phyloP scores from a whole-genome alignment of 2,329 filamentous ascomycete species.

The Colletotrichum lindemuthianum region DNA sequence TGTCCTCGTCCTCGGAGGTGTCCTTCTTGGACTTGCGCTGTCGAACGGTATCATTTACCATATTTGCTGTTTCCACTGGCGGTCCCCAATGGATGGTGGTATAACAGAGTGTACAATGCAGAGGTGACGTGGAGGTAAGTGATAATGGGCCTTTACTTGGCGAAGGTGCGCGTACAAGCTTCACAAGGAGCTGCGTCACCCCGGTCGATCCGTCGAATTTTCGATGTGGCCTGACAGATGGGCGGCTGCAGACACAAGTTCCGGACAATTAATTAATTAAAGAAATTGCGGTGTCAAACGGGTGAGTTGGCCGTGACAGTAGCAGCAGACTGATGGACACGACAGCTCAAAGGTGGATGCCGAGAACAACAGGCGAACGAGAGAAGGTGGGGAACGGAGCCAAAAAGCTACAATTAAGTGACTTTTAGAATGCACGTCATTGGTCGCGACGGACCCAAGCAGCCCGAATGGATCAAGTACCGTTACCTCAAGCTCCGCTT shows the following conservation, averaged over 20 bases:
- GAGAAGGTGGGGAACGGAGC: conserved; percentile 11
- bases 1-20: conserved; percentile 40
- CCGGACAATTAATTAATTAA: too few relatives aligned
- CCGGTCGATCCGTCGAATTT: not conserved
- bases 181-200: not conserved
- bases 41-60: conserved; percentile 52
- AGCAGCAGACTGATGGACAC: not conserved
- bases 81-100: not conserved
- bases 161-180: conserved; percentile 9
- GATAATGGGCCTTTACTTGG: conserved; percentile 16
- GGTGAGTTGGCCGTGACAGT: not conserved
- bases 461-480: conserved; percentile 13
- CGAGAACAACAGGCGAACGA: conserved; percentile 5
- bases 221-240: conserved; percentile 10
- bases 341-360: conserved; percentile 25
- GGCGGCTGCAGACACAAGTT: not conserved
- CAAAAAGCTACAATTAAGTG: conserved; percentile 8
- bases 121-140: not conserved
- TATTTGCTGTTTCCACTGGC: conserved; percentile 33
- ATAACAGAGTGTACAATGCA: not conserved
- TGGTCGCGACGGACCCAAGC: conserved; percentile 30
- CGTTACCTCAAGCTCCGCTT: not conserved
- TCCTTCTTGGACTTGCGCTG: conserved; percentile 53
- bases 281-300: not conserved
- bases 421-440: conserved; percentile 33